phyloP scores from a whole-genome alignment of 495 filamentous ascomycete genomes.

The Annulohypoxylon maeteangense region DNA sequence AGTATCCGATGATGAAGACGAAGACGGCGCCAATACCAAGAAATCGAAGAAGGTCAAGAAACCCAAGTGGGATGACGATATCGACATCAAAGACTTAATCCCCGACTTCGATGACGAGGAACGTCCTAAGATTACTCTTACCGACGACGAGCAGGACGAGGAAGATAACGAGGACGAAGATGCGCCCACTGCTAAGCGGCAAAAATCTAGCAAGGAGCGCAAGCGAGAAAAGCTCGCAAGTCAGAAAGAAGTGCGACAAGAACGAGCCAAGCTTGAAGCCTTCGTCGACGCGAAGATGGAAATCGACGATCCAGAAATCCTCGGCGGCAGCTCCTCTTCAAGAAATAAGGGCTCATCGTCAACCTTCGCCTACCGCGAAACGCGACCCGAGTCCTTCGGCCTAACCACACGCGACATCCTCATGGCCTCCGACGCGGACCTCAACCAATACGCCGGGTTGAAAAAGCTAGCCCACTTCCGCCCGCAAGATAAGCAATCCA shows the following conservation, averaged over 20 bases:
- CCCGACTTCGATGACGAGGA: slow-evolving; percentile 79
- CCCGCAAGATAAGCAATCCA: slow-evolving; percentile 84
- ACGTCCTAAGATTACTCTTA: slow-evolving; percentile 64
- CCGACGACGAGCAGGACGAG: slow-evolving; percentile 54
- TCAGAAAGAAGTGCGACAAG: slow-evolving; percentile 78
- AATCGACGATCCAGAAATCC: slow-evolving; percentile 69
- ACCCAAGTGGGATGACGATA: slow-evolving; percentile 95
- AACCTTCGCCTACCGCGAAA: slow-evolving; percentile 90
- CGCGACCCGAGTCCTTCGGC: slow-evolving; percentile 88
- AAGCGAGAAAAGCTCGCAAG: slow-evolving; percentile 73
- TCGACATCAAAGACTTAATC: slow-evolving; percentile 91
- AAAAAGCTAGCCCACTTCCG: slow-evolving; percentile 95
- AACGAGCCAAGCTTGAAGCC: slow-evolving; percentile 83
- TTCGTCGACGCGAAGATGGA: slow-evolving; percentile 87
- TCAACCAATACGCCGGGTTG: slow-evolving; percentile 90
- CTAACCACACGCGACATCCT: slow-evolving; percentile 90
- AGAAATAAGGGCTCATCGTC: slow-evolving; percentile 24
- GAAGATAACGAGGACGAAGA: slow-evolving; percentile 55
- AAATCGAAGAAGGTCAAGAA: slow-evolving; percentile 73
- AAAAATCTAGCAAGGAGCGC: slow-evolving; percentile 71
- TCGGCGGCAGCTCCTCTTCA: slow-evolving; percentile 51
- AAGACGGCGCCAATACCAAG: slow-evolving; percentile 36
- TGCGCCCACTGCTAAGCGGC: slow-evolving; percentile 59
- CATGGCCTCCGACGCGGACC: slow-evolving; percentile 83
- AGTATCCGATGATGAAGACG: slow-evolving; percentile 57